Percentiles rank a stretch among this genome's conserved stretches.
phyloP scores from a whole-genome alignment of 1,284 basidiomycete species.

The Melampsora larici-populina region DNA sequence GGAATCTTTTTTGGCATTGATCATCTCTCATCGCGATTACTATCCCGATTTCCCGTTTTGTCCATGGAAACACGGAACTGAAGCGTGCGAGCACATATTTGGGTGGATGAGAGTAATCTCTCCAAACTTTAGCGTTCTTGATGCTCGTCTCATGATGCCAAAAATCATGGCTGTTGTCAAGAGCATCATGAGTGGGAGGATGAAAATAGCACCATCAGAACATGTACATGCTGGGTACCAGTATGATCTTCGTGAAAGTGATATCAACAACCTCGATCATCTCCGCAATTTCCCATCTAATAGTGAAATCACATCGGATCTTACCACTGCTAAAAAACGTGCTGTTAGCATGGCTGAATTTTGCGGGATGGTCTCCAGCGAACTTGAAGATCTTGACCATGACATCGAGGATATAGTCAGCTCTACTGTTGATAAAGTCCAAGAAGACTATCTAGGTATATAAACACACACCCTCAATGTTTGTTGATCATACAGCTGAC shows the following conservation, averaged over 20 bases:
- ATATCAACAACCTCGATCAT: background rate
- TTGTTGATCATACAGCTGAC: too few species aligned
- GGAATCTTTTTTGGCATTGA: constrained; percentile 7
- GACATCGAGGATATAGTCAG: too few species aligned
- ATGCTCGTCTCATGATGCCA: too few species aligned
- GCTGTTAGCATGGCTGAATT: too few species aligned
- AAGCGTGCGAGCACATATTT: constrained; percentile 26
- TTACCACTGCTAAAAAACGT: constrained; percentile 6
- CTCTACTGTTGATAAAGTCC: too few species aligned
- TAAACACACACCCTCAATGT: too few species aligned
- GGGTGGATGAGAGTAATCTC: too few species aligned
- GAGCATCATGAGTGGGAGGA: constrained; percentile 10
- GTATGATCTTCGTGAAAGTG: constrained; percentile 3
- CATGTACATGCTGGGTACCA: too few species aligned
- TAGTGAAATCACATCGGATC: background rate
- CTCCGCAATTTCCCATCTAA: too few species aligned
- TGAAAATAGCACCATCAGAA: constrained; percentile 28
- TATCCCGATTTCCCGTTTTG: constrained; percentile 1
- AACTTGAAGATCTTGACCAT: background rate
- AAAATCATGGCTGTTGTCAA: too few species aligned
- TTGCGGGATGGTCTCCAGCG: background rate
- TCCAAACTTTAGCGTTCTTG: constrained; percentile 9
- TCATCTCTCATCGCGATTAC: constrained; percentile 7
- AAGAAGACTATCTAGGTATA: too few species aligned
- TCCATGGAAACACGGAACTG: constrained; percentile 20